Evolutionary conservation across 2,329 filamentous ascomycete genomes (phyloP), one percentile per base, ranked within the genome.

Genomic region (Hymenoscyphus fraxineus): DNA sequence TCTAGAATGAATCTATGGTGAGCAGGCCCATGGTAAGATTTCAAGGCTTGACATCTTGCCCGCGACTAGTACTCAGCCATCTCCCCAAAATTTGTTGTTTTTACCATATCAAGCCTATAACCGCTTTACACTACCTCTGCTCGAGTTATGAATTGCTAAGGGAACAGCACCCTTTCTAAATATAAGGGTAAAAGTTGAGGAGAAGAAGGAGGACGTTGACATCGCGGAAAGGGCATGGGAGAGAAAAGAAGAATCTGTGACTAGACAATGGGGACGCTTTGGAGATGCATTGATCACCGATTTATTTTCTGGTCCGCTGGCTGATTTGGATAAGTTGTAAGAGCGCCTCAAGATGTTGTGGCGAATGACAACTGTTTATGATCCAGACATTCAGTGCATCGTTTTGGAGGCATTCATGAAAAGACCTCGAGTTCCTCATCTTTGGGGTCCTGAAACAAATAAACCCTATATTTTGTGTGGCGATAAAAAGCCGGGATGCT

Each of bases 291-390:
- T 31, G 7, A 32, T 4, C 16, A 0, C 22, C 3, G n/a, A 56
- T 7, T 60, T 60, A n/a, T 19, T 47, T 47, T 9, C 44, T 22
- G n/a, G 41, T 59, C 31, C 19, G 13, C 16, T 59, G n/a, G 19
- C 40, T n/a, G 58, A 51, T 47, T 32, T 61, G 58, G 32, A 51
- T 6, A 54, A 16, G 22, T 12, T 41, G 2, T 19, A 61, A 19
- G 54, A 59, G 19, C 61, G 58, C 6, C 16, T 64, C 6, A 64
- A 64, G 19, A 35, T 16, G 13, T 19, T 61, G n/a, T 64, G 62
- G 62, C 51, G 62, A 10, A 40, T 64, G 9, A 64, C 61, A 44
- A 51, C 61, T 10, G 59, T 58, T 54, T 64, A 64, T 58, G 62
- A 64, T 58, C 59, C 62, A 27, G 39, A 61, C 31, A 59, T 59